Evolutionary conservation across 2,329 filamentous ascomycete genomes (phyloP), one percentile per base, ranked within the genome.

Genomic region (Phaeophleospora eucalypticola): DNA sequence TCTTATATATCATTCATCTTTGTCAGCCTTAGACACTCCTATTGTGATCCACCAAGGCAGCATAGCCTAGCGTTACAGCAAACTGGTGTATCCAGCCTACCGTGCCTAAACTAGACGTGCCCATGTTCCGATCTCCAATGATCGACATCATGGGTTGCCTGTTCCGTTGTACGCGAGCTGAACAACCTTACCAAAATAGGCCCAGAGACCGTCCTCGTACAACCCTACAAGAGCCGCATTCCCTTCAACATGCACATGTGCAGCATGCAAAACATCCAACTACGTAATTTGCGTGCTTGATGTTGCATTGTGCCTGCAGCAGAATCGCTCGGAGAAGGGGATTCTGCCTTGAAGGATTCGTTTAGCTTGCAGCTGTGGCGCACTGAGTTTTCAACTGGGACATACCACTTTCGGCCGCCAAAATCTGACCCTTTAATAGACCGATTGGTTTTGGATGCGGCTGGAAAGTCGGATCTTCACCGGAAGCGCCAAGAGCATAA

Each of bases 141-240:
- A 54, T 54, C 49, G 35, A 43, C 49, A 48, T 38, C 46, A 52
- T 43, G 52, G 46, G 36, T 20, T 49, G 48, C 45, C 51, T 49
- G 40, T 49, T 50, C 34, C 20, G 46, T 15, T 29, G 24, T 7
- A 29, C 24, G 7, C 6, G 12, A 29, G n/a, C n/a, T n/a, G n/a
- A n/a, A n/a, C n/a, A n/a, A n/a, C n/a, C n/a, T n/a, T n/a, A n/a
- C n/a, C n/a, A n/a, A n/a, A n/a, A n/a, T n/a, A n/a, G n/a, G n/a
- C n/a, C n/a, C n/a, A n/a, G n/a, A n/a, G n/a, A n/a, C n/a, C n/a
- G n/a, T n/a, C n/a, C n/a, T n/a, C n/a, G n/a, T n/a, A n/a, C n/a
- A n/a, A n/a, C n/a, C n/a, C n/a, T n/a, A n/a, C n/a, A n/a, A n/a
- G n/a, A n/a, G n/a, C n/a, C n/a, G n/a, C n/a, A n/a, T n/a, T n/a